Conservation (phyloP, 176 grass and related monocot species). For the Triticum urartu region DNA sequence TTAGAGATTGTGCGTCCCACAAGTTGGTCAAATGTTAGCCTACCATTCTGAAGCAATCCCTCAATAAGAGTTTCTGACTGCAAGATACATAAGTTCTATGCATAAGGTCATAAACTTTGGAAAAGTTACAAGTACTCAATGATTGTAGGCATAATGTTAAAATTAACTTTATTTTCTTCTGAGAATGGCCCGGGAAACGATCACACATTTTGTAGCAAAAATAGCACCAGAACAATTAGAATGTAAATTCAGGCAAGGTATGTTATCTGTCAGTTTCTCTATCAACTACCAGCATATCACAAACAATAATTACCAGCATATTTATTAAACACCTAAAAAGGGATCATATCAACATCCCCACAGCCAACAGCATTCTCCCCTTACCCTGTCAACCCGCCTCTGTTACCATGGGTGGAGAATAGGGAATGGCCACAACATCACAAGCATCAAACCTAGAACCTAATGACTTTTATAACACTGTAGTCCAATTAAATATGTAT, state of each 20-base stretch:
- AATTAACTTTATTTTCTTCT: slow-evolving; percentile 2
- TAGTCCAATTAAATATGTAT: not conserved
- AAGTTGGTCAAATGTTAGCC: slow-evolving; percentile 89
- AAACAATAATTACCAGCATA: not conserved
- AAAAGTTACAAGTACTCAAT: not conserved
- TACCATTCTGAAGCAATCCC: slow-evolving; percentile 84
- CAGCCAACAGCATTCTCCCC: not conserved
- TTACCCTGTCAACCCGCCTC: not conserved
- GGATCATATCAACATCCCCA: slow-evolving; percentile 10
- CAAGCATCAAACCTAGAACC: not conserved
- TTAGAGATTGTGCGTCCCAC: slow-evolving; percentile 54
- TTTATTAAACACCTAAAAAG: not conserved
- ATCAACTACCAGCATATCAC: not conserved
- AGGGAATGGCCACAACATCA: not conserved
- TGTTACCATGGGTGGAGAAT: not conserved
- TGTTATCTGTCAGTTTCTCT: not conserved
- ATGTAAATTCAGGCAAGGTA: not conserved
- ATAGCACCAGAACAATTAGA: slow-evolving; percentile 3
- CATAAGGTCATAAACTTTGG: slow-evolving; percentile 20
- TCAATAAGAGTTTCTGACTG: slow-evolving; percentile 76
- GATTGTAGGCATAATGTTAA: not conserved
- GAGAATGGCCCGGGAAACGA: not conserved
- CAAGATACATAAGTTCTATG: slow-evolving; percentile 32
- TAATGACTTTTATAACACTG: not conserved
- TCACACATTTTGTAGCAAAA: not conserved